These are phyloP conservation scores for Cryomyces antarcticus DNA, from an alignment of 495 filamentous ascomycete genomes.

Conservation along the genomic window DNA sequence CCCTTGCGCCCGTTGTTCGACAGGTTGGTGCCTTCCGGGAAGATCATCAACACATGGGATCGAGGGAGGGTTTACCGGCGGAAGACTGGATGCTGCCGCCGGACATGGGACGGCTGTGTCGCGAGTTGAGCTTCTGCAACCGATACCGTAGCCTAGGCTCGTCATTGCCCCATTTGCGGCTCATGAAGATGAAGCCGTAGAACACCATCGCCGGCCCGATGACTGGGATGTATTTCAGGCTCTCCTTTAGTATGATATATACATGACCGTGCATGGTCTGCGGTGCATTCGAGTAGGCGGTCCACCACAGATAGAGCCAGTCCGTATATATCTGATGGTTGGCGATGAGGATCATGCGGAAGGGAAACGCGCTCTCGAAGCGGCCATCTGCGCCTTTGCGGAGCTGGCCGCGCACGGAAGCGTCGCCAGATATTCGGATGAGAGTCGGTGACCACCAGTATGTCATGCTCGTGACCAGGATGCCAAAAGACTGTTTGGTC, in stretches of 20 bases:
- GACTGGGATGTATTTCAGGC: slow-evolving; percentile 54
- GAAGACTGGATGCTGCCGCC: no score
- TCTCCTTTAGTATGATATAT: slow-evolving; percentile 73
- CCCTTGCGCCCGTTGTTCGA: slow-evolving; percentile 40
- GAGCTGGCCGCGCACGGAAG: slow-evolving; percentile 48
- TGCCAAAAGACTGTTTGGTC: slow-evolving; percentile 56
- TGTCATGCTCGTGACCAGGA: slow-evolving; percentile 54
- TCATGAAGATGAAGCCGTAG: slow-evolving; percentile 68
- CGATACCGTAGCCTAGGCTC: slow-evolving; percentile 47
- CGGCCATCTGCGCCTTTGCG: slow-evolving; percentile 40
- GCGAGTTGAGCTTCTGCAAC: slow-evolving; percentile 42
- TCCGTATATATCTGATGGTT: slow-evolving; percentile 82
- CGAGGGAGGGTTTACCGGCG: slow-evolving; percentile 26
- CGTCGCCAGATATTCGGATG: slow-evolving; percentile 58
- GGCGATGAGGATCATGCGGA: slow-evolving; percentile 58
- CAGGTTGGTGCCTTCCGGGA: slow-evolving; percentile 68
- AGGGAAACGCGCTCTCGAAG: slow-evolving; percentile 52
- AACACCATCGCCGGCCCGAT: slow-evolving; percentile 66
- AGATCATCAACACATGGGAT: slow-evolving; percentile 76
- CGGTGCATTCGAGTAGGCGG: slow-evolving; percentile 41
- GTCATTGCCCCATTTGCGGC: slow-evolving; percentile 63
- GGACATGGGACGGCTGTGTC: slow-evolving; percentile 28
- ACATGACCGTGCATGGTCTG: slow-evolving; percentile 53
- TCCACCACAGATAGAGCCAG: slow-evolving; percentile 82
- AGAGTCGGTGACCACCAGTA: slow-evolving; percentile 64